Evolutionary conservation across 1,284 basidiomycete genomes (phyloP), one percentile per base, ranked within the genome.

Genomic region (Tranzscheliella williamsii): DNA sequence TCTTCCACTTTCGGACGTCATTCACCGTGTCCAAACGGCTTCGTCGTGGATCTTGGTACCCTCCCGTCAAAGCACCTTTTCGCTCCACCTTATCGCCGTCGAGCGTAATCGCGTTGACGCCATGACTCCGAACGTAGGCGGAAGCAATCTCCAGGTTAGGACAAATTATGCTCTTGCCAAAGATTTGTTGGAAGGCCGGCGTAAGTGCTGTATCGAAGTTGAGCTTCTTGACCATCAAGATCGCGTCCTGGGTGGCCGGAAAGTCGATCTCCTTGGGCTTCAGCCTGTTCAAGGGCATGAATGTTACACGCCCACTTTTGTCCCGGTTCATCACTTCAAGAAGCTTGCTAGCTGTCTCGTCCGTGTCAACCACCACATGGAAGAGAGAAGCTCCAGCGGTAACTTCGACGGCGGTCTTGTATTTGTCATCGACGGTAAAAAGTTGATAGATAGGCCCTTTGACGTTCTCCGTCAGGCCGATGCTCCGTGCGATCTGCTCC

Each of bases 71-170:
- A 1, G 93, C 87, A 67, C 95, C 95, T 77, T 94, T 96, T 45
- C 93, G 86, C 78, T 98, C 94, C 32, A 95, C 92, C 73, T 92
- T 92, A 82, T 99, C 95, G 43, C 95, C 95, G 63, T 96, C 93
- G 32, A 96, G 84, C 4, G 95, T 98, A 78, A 98, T 96, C 8
- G 91, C 93, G 79, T 95, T 97, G 74, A 98, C 87, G 4, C 87
- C 87, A 75, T 97, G 91, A 68, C 87, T 89, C 73, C 94, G 89
- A 38, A 94, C 91, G 78, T 97, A 98, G 5, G 90, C 89, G 4
- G 91, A 89, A 7, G 92, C 94, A 65, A 93, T 88, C 9, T 87
- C 87, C 47, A 99, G 84, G 73, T 94, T 90, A 24, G 87, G 85
- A 76, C 94, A 97, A 27, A 99, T 89, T 78, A 94, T 91, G 0